Conservation (phyloP, 306 rosid genomes). For the Inga leiocalycina region DNA sequence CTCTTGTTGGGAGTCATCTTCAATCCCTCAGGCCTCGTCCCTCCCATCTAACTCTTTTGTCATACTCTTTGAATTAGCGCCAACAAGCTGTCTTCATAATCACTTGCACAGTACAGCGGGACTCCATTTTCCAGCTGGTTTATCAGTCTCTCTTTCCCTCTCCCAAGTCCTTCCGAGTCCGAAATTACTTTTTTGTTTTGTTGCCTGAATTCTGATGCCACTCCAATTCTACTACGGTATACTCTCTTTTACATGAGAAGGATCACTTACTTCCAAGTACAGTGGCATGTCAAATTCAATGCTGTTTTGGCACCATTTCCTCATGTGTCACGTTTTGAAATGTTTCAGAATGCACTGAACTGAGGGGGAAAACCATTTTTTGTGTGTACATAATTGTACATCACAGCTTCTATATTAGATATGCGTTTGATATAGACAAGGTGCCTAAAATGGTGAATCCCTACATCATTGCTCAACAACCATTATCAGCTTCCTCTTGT, state of each 20-base stretch:
- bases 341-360: neutral
- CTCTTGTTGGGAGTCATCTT: neutral
- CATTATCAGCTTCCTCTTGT: neutral
- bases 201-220: neutral
- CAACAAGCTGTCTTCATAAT: neutral
- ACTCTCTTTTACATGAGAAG: neutral
- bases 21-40: neutral
- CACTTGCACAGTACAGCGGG: neutral
- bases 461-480: neutral
- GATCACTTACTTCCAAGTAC: neutral
- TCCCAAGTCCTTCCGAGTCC: neutral
- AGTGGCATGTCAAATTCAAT: too few relatives aligned
- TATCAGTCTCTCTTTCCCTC: neutral
- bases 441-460: neutral
- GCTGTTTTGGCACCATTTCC: too few relatives aligned
- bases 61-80: neutral
- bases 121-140: neutral
- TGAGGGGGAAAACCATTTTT: neutral
- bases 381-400: neutral
- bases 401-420: neutral
- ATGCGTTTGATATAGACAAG: neutral
- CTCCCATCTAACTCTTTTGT: too few relatives aligned
- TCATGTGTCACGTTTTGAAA: neutral
- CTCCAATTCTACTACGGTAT: neutral
- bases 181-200: neutral